Evolutionary conservation across 2,329 filamentous ascomycete genomes (phyloP).

Genomic region (Cladosporium oxysporum): DNA sequence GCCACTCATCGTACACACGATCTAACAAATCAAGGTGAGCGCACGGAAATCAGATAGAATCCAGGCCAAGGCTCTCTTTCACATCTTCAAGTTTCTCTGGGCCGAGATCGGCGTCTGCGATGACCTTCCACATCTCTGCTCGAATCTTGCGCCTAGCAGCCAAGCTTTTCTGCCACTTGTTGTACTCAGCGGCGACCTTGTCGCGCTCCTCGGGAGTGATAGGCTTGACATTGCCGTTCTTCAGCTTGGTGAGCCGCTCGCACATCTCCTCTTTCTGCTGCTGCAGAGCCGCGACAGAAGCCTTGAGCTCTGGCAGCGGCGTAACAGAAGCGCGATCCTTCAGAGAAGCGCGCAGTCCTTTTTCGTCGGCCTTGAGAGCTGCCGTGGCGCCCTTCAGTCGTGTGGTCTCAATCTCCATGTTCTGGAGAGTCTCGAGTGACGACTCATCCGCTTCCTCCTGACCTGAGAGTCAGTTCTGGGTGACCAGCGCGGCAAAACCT

Average conservation of each 20-base stretch:
- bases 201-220: slow-evolving; percentile 53
- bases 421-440: slow-evolving; percentile 51
- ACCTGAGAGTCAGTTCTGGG: background rate
- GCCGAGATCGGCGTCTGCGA: slow-evolving; percentile 44
- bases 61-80: slow-evolving; percentile 41
- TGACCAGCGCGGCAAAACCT: background rate
- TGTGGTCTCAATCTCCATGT: slow-evolving; percentile 52
- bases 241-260: slow-evolving; percentile 44
- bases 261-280: slow-evolving; percentile 46
- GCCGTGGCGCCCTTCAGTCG: slow-evolving; percentile 49
- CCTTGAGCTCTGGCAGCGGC: slow-evolving; percentile 53
- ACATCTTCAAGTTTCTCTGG: slow-evolving; percentile 46
- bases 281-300: slow-evolving; percentile 47
- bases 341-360: slow-evolving; percentile 51
- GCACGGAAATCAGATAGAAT: slow-evolving; percentile 21
- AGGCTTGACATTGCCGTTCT: slow-evolving; percentile 45
- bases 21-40: background rate
- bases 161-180: slow-evolving; percentile 43
- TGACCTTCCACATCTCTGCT: slow-evolving; percentile 52
- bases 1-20: background rate
- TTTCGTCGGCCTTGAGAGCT: slow-evolving; percentile 49
- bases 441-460: slow-evolving; percentile 54
- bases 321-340: slow-evolving; percentile 50
- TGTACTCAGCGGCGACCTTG: slow-evolving; percentile 49
- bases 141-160: slow-evolving; percentile 51